Percentiles rank a stretch among this genome's conserved stretches.
phyloP scores from a whole-genome alignment of 139 green algal genomes.

The Chlamydomonas urium region DNA sequence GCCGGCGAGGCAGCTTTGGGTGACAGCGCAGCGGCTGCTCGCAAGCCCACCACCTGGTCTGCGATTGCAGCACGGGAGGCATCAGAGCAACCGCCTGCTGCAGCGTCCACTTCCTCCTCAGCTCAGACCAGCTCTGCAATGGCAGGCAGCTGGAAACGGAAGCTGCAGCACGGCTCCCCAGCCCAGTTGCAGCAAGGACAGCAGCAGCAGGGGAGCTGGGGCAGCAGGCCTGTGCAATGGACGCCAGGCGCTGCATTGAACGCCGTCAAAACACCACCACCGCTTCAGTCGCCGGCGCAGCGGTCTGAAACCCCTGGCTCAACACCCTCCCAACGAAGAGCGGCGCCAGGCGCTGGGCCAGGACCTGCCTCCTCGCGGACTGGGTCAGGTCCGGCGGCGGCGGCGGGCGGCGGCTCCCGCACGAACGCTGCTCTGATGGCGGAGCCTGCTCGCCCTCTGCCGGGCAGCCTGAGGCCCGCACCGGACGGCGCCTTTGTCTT shows the following conservation, averaged over 20 bases:
- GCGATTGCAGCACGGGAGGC: too few species aligned
- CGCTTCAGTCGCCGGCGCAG: not conserved
- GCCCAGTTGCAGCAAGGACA: conserved; percentile 5
- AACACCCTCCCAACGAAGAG: too few species aligned
- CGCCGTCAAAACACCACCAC: not conserved
- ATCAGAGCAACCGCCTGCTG: too few species aligned
- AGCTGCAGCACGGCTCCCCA: conserved; percentile 14
- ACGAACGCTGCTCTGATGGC: not conserved
- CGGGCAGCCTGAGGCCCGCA: not conserved
- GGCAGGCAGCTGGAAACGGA: conserved; percentile 9
- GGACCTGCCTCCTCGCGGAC: too few species aligned
- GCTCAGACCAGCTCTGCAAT: too few species aligned
- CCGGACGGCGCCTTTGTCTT: not conserved
- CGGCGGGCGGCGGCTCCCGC: not conserved
- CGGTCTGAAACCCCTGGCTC: too few species aligned
- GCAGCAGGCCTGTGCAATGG: too few species aligned
- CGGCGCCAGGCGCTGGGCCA: not conserved
- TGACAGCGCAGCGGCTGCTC: too few species aligned
- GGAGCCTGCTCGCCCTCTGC: not conserved
- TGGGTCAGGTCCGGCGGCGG: not conserved
- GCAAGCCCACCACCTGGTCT: too few species aligned
- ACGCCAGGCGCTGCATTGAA: not conserved
- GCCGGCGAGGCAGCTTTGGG: too few species aligned
- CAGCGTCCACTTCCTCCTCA: too few species aligned
- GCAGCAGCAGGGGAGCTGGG: not conserved